phyloP scores from a whole-genome alignment of 2,329 filamentous ascomycete species.

The Aspergillus calidoustus region DNA sequence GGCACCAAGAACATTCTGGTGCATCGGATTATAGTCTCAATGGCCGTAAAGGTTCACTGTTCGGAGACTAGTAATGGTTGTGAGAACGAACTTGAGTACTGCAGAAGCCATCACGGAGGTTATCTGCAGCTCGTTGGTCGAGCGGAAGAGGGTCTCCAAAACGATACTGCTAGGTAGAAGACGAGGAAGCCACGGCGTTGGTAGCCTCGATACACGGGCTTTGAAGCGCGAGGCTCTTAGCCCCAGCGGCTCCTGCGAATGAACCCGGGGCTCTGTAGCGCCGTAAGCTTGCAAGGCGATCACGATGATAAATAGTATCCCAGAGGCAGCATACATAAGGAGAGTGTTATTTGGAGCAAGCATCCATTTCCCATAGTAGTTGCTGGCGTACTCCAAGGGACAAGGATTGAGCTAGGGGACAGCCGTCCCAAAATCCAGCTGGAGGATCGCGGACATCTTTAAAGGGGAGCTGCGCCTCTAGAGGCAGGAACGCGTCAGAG shows the following conservation, averaged over 20 bases:
- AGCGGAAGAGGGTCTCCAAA: not conserved
- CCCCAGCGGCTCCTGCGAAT: slow-evolving; percentile 12
- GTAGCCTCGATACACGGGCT: not conserved
- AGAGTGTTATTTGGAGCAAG: not conserved
- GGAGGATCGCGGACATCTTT: not conserved
- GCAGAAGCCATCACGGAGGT: not conserved
- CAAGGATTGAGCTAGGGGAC: not conserved
- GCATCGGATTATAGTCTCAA: no score
- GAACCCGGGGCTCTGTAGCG: not conserved
- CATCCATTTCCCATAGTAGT: slow-evolving; percentile 4
- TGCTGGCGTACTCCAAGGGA: not conserved
- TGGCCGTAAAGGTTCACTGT: not conserved
- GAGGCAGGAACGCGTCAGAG: not conserved
- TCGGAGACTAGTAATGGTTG: not conserved
- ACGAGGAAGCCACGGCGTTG: not conserved
- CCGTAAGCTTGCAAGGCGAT: slow-evolving; percentile 13
- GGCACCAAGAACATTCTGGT: no score
- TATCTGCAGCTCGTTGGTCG: not conserved
- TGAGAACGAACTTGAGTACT: not conserved
- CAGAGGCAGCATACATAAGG: slow-evolving; percentile 4
- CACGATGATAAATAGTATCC: slow-evolving; percentile 12
- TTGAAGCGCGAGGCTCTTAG: not conserved
- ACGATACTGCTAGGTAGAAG: not conserved
- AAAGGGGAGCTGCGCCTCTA: not conserved
- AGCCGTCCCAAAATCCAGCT: not conserved